These are phyloP conservation scores for Schwanniomyces pseudopolymorphus DNA, from an alignment of 805 yeast genomes.

Conservation along the genomic window DNA sequence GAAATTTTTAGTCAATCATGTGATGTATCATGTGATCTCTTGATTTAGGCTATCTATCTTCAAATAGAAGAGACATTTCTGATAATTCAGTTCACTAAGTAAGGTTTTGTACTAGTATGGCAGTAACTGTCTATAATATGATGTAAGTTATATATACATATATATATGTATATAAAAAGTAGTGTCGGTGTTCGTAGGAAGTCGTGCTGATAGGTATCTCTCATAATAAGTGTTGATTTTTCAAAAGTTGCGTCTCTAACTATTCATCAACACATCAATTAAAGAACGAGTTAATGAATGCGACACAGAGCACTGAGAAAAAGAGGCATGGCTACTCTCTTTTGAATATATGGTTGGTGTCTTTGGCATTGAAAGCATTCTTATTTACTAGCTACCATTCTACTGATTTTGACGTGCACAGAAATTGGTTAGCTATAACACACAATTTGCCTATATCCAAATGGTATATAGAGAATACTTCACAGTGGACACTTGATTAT, in stretches of 20 bases:
- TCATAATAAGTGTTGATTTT: too few species aligned
- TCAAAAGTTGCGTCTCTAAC: too few species aligned
- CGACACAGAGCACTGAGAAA: not conserved
- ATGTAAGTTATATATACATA: too few species aligned
- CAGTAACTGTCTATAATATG: too few species aligned
- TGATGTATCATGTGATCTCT: not conserved
- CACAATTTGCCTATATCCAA: constrained; percentile 64
- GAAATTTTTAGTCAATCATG: not conserved
- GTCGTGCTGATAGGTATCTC: too few species aligned
- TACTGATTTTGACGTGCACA: constrained; percentile 95
- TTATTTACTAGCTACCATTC: constrained; percentile 72
- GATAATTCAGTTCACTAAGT: too few species aligned
- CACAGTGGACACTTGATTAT: constrained; percentile 94
- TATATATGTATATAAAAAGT: too few species aligned
- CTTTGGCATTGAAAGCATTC: constrained; percentile 33
- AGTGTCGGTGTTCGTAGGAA: too few species aligned
- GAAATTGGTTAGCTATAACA: constrained; percentile 96
- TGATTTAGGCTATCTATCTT: not conserved
- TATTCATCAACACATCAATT: not conserved
- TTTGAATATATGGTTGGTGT: constrained; percentile 35
- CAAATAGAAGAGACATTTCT: too few species aligned
- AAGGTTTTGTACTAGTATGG: too few species aligned
- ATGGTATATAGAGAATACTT: constrained; percentile 81
- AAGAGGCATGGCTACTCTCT: constrained; percentile 19
- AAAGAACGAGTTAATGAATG: not conserved